These are phyloP conservation scores for Parachaetomium inaequale DNA, from an alignment of 495 filamentous ascomycete genomes.

Conservation along the genomic window DNA sequence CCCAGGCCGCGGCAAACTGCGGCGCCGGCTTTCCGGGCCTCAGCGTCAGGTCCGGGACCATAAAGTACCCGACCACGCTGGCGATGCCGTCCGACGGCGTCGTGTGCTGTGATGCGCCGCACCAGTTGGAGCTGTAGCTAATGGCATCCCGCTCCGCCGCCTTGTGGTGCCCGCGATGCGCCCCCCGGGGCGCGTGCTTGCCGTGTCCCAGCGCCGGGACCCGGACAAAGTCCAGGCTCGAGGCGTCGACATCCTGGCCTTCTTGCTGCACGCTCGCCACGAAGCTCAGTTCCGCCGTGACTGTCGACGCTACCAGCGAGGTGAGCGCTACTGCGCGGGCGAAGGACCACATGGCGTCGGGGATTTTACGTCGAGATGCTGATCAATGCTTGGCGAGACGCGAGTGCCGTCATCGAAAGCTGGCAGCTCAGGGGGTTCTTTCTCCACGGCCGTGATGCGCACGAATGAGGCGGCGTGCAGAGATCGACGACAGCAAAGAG, in stretches of 20 bases:
- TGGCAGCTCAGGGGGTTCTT: background rate
- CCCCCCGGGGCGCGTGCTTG: constrained; percentile 9
- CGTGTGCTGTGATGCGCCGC: constrained; percentile 30
- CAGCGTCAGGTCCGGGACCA: constrained; percentile 25
- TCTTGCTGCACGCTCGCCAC: constrained; percentile 20
- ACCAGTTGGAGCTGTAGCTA: constrained; percentile 34
- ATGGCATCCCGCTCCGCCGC: constrained; percentile 16
- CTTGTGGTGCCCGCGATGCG: background rate
- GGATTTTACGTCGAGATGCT: background rate
- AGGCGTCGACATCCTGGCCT: constrained; percentile 15
- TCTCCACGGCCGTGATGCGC: background rate
- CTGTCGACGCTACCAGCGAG: constrained; percentile 16
- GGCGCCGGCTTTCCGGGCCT: constrained; percentile 21
- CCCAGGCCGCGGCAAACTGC: constrained; percentile 31
- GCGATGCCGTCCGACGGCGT: constrained; percentile 17
- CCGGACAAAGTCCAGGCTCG: constrained; percentile 17
- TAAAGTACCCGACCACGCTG: constrained; percentile 29
- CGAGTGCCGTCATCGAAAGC: background rate
- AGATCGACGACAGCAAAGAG: background rate
- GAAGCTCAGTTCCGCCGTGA: constrained; percentile 23
- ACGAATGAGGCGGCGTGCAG: background rate
- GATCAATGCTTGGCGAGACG: constrained; percentile 3
- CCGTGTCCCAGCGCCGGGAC: constrained; percentile 22
- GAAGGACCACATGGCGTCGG: constrained; percentile 21
- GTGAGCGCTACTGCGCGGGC: constrained; percentile 14